These are phyloP conservation scores for Tilletia caries DNA, from an alignment of 1,284 basidiomycete genomes.

Conservation along the genomic window DNA sequence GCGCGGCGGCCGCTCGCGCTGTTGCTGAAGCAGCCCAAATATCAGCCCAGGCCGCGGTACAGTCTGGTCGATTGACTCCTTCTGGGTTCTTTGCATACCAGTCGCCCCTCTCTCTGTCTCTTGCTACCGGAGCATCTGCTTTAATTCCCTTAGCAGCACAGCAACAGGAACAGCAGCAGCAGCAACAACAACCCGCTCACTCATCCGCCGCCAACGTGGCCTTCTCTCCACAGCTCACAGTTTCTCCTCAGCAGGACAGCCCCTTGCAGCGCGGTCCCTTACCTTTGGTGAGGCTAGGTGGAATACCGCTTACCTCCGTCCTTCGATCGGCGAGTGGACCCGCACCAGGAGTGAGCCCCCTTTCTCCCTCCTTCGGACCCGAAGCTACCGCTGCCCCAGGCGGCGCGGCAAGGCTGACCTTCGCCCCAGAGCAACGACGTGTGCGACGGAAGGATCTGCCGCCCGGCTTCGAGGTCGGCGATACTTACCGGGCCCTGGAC, in stretches of 20 bases:
- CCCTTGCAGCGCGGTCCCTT: background rate
- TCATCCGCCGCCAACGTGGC: background rate
- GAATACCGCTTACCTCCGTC: background rate
- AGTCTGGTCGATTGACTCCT: background rate
- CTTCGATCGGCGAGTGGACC: background rate
- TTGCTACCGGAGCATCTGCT: background rate
- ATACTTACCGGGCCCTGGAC: constrained; percentile 48
- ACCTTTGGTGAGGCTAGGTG: background rate
- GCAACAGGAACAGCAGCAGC: too few relatives aligned
- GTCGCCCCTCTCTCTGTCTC: background rate
- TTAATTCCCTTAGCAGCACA: background rate
- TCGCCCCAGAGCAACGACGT: constrained; percentile 42
- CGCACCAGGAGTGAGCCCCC: background rate
- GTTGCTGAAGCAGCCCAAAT: constrained; percentile 8
- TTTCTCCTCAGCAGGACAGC: background rate
- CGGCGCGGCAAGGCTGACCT: constrained; percentile 20
- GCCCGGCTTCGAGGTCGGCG: constrained; percentile 36
- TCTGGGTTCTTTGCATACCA: background rate
- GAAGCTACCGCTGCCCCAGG: background rate
- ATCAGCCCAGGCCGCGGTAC: background rate
- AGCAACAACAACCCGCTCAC: too few relatives aligned
- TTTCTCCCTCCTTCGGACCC: background rate
- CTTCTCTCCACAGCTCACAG: background rate
- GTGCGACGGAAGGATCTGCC: constrained; percentile 47
- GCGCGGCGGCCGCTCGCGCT: background rate